Evolutionary conservation across 345 rosid species (phyloP), one percentile per base, ranked within the genome.

Genomic region (Eucalyptus cloeziana): DNA sequence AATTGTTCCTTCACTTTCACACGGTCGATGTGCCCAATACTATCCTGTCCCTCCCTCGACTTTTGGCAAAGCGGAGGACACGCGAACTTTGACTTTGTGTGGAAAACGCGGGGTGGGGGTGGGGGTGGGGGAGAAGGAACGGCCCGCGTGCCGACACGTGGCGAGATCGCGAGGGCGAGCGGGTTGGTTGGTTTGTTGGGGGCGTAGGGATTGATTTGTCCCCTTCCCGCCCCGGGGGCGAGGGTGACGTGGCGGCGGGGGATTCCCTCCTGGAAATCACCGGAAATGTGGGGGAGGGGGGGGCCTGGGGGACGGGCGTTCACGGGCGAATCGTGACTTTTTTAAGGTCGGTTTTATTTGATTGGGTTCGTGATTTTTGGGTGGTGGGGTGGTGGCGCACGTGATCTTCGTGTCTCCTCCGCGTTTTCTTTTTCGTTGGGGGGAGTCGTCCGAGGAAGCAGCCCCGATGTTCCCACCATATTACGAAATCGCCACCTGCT

Each of bases 251-350:
- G 85, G 85, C 85, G 25, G 15, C 3, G 30, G 6, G 47, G 45
- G 85, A 76, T 76, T 76, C 85, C 85, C 25, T 52, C 58, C 30
- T 76, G 15, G 85, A 76, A 40, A 76, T 37, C 47, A 40, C 85
- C 85, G 47, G 47, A 21, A 37, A 76, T 71, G 44, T 19, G 40
- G 81, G 81, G 5, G 27, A 76, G 37, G 44, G 10, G 40, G 81
- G 81, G 5, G 27, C 30, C 13, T 4, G 1, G 64, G n/a, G 64
- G 30, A 7, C 5, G n/a, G 64, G n/a, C 1, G 62, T 9, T 76
- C 85, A 76, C 85, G 85, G 85, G 85, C 85, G 85, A 76, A 40
- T 21, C 85, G 85, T 76, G 85, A 76, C 85, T 40, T 21, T 21
- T 60, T 24, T 56, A 9, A 5, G n/a, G 24, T 56, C 13, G 27